Conservation (phyloP, 2,329 filamentous ascomycete genomes). For the Cyanodermella asteris region DNA sequence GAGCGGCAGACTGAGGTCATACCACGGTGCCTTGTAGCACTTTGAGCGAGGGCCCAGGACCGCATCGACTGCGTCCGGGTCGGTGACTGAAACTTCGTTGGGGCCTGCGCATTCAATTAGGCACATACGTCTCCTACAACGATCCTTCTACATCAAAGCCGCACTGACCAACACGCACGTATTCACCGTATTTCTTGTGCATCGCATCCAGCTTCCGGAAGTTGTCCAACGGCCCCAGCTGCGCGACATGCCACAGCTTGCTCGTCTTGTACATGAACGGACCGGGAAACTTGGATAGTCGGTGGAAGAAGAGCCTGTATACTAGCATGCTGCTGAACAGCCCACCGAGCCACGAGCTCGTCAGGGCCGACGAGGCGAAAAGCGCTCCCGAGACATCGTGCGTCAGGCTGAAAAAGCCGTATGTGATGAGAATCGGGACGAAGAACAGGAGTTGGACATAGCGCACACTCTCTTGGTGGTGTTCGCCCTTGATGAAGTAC, state of each 20-base stretch:
- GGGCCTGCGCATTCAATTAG: too few species aligned
- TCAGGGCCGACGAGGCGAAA: not conserved
- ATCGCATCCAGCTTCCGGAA: slow-evolving; percentile 5
- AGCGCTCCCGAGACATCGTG: slow-evolving; percentile 1
- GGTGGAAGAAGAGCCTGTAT: slow-evolving; percentile 4
- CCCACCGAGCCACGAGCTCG: slow-evolving; percentile 4
- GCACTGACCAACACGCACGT: slow-evolving; percentile 10
- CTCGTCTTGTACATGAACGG: slow-evolving; percentile 2
- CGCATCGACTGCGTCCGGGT: too few species aligned
- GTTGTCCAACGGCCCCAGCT: not conserved
- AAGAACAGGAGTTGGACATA: slow-evolving; percentile 5
- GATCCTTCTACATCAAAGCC: not conserved
- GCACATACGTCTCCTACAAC: too few species aligned
- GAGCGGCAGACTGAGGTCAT: slow-evolving; percentile 9
- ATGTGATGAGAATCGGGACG: slow-evolving; percentile 2
- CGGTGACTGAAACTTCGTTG: too few species aligned
- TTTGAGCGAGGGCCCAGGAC: slow-evolving; percentile 3
- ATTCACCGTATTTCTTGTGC: slow-evolving; percentile 11
- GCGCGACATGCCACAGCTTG: slow-evolving; percentile 4
- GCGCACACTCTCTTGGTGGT: slow-evolving; percentile 7
- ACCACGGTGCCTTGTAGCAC: slow-evolving; percentile 11
- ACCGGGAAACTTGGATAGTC: slow-evolving; percentile 3
- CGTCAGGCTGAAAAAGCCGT: slow-evolving; percentile 1
- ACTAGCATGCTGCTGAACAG: slow-evolving; percentile 4
- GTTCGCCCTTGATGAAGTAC: slow-evolving; percentile 9